Base-by-base conservation (phyloP, 352 stramenopile genomes). In the Globisporangium nagaii region DNA sequence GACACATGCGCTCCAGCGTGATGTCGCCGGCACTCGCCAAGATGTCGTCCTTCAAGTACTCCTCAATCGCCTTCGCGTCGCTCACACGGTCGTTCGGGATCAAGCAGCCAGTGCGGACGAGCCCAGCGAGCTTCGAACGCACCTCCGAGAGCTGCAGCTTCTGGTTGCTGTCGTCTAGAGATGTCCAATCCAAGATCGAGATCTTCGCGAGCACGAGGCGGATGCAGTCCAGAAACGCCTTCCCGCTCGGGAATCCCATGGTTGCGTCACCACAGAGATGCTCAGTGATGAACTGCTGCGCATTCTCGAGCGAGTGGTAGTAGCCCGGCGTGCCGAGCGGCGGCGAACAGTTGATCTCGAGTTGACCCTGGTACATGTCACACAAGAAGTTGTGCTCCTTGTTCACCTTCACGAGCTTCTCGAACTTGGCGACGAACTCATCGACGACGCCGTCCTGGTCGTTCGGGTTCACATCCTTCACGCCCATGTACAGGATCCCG, bases 401-500 rank as follows among this genome's bases (percentile, higher is more conserved):
- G 59, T 87, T 90, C 0, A 67, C 54, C 3, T 44, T 66, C 40
- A 88, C 11, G 9, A 86, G 25, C 1, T 58, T 73, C 17, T 79
- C 49, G 6, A 88, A 66, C 41, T 88, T 88, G 0, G 11, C 13
- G 1, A 66, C 24, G 39, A 90, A 87, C 34, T 90, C 77, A 0
- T 52, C 44, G 0, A 87, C 42, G 3, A 90, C 71, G 24, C 63
- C 63, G 2, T 62, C n/a, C 19, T 71, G 61, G 41, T 88, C 79
- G 41, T 88, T 84, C 7, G 68, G 71, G 39, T 90, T 90, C 1
- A 88, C 73, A 25, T 90, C 77, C 43, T 90, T 90, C n/a, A 86
- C 73, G 17, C 69, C 74, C 79, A 88, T 84, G 48, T 79, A 88
- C 19, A 90, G 56, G 3, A 49, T 62, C 3, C 79, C 79, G 34